phyloP scores from a whole-genome alignment of 306 rosid species.

The Cucurbita moschata region DNA sequence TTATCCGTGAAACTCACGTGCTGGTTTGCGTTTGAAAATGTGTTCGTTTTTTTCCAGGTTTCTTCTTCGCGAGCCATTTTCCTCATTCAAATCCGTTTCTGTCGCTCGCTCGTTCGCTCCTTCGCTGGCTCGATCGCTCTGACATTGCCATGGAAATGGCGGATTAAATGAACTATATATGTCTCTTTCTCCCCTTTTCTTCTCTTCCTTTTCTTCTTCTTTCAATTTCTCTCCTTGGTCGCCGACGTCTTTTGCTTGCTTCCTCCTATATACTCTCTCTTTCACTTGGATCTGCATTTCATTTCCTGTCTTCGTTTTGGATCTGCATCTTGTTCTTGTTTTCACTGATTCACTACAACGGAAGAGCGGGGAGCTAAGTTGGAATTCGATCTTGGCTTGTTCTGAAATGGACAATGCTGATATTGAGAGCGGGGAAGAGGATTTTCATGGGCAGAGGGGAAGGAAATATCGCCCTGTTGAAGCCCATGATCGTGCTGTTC shows the following conservation, averaged over 20 bases:
- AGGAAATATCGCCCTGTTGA: slow-evolving; percentile 82
- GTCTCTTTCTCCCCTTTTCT: neutral
- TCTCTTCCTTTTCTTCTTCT: slow-evolving; percentile 1
- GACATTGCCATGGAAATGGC: neutral
- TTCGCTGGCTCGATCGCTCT: neutral
- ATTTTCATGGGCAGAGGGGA: slow-evolving; percentile 39
- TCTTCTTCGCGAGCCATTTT: neutral
- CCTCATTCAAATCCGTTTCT: slow-evolving; percentile 4
- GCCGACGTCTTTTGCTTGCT: neutral
- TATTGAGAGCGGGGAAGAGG: slow-evolving; percentile 64
- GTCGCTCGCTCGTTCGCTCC: no score
- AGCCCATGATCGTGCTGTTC: slow-evolving; percentile 90
- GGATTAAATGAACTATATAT: neutral
- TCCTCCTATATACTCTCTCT: slow-evolving; percentile 3
- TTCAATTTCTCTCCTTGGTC: neutral
- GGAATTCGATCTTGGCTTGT: neutral
- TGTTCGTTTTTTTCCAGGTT: neutral
- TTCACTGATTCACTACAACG: neutral
- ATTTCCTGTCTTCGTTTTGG: neutral
- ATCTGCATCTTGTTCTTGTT: slow-evolving; percentile 6
- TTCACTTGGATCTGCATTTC: neutral
- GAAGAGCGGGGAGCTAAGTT: neutral
- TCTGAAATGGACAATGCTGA: slow-evolving; percentile 59
- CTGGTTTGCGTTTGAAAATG: neutral
- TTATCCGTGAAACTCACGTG: neutral